Base-by-base conservation (phyloP, 192 early-diverging fungal genomes). In the Coemansia sp. region DNA sequence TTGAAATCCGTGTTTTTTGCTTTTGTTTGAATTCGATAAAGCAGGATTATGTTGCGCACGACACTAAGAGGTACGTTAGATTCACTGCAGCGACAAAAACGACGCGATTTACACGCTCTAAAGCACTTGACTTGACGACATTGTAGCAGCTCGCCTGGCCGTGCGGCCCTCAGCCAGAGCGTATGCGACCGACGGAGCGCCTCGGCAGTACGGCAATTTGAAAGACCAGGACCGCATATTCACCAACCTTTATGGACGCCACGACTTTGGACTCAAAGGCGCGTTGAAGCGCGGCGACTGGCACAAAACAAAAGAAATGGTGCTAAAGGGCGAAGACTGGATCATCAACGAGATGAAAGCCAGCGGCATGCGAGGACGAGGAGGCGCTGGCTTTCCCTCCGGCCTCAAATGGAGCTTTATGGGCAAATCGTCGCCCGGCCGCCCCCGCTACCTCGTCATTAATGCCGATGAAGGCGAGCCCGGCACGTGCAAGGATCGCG, bases 381-480 rank as follows among this genome's bases (percentile, higher is more conserved):
- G 95, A 71, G 97, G 95, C 69, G 97, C 95, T 59, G 97, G 97
- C 37, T 98, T 98, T 81, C 94, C 97, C 10, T 92, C 94, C 9
- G 97, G 97, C 50, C 86, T 98, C 52, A 98, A 98, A 83, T 97
- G 97, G 95, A 92, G 89, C 72, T 98, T 98, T 76, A 96, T 98
- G 95, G 97, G 96, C 83, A 98, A 98, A 71, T 88, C 90, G 37
- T 80, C 83, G 23, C 91, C 91, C 54, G 91, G 88, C 55, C 87
- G 88, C 72, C 95, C 97, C 29, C 87, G 92, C 25, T 98, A 97
- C 76, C 86, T 98, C 74, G 94, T 97, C 23, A 89, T 98, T 69
- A 98, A 98, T 77, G 94, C 95, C 59, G 95, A 98, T 65, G 97
- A 98, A 77, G 97, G 96, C 65, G 96, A 98, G 81, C 97, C 97